Evolutionary conservation across 2,329 filamentous ascomycete genomes (phyloP).

Genomic region (Fusarium piperis): DNA sequence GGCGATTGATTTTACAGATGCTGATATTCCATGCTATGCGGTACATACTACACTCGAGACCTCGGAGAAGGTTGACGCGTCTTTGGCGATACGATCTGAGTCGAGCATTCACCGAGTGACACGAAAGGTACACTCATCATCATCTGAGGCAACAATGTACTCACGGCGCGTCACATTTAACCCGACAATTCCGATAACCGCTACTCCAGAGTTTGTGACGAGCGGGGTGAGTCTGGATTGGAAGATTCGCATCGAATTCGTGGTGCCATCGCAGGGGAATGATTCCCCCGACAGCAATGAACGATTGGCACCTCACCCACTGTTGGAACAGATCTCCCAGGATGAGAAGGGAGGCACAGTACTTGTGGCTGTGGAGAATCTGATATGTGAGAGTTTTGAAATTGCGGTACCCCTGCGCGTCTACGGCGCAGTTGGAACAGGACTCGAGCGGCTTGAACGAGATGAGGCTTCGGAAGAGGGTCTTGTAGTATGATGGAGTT

Average conservation of each 20-base stretch:
- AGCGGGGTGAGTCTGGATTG: conserved; percentile 88
- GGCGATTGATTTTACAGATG: conserved; percentile 82
- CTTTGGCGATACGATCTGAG: conserved; percentile 84
- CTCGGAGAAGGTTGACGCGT: conserved; percentile 81
- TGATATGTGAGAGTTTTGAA: conserved; percentile 90
- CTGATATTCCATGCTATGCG: conserved; percentile 85
- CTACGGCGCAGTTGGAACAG: conserved; percentile 72
- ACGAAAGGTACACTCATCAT: conserved; percentile 79
- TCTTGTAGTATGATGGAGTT: conserved; percentile 48
- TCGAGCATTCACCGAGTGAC: conserved; percentile 89
- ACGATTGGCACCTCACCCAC: conserved; percentile 48
- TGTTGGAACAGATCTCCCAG: conserved; percentile 82
- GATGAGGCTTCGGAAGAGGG: conserved; percentile 63
- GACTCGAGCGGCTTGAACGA: conserved; percentile 64
- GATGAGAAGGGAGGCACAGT: conserved; percentile 81
- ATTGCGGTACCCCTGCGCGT: conserved; percentile 85
- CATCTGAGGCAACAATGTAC: conserved; percentile 85
- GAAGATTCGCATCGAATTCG: conserved; percentile 92
- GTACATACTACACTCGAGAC: conserved; percentile 88
- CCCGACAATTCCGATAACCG: conserved; percentile 82
- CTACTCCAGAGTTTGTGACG: conserved; percentile 92
- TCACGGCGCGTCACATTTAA: conserved; percentile 81
- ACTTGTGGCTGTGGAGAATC: conserved; percentile 78
- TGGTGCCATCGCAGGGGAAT: conserved; percentile 70
- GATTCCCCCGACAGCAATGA: conserved; percentile 34